phyloP scores from a whole-genome alignment of 805 yeast genomes.

The Jamesozyma hellenica region DNA sequence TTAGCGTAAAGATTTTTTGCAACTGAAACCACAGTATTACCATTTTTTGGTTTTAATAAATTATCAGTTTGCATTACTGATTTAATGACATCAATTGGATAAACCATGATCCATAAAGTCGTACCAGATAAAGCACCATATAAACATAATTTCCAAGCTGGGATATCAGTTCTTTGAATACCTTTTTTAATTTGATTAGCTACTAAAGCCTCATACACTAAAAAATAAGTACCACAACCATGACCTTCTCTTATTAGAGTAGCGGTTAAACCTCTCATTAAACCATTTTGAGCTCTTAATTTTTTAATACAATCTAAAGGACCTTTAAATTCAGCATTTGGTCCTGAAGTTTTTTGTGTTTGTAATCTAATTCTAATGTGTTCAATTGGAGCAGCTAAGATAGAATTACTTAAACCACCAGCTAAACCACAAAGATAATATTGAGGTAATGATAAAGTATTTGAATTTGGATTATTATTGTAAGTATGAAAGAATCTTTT shows the following conservation, averaged over 20 bases:
- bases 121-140: slow-evolving; percentile 91
- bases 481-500: slow-evolving; percentile 57
- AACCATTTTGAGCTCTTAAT: slow-evolving; percentile 44
- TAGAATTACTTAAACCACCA: slow-evolving; percentile 89
- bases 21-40: slow-evolving; percentile 45
- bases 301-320: slow-evolving; percentile 35
- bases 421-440: slow-evolving; percentile 80
- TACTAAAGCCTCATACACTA: slow-evolving; percentile 82
- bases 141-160: slow-evolving; percentile 76
- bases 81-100: slow-evolving; percentile 87
- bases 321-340: slow-evolving; percentile 46
- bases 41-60: slow-evolving; percentile 40
- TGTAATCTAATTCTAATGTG: slow-evolving; percentile 89
- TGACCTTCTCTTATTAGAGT: slow-evolving; percentile 76
- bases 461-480: slow-evolving; percentile 29
- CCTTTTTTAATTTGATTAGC: slow-evolving; percentile 37
- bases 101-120: slow-evolving; percentile 70
- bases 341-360: slow-evolving; percentile 39
- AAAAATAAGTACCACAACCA: slow-evolving; percentile 82
- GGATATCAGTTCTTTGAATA: slow-evolving; percentile 54
- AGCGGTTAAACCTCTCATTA: slow-evolving; percentile 75
- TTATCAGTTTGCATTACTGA: slow-evolving; percentile 61
- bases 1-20: slow-evolving; percentile 43
- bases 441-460: slow-evolving; percentile 39
- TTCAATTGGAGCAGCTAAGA: slow-evolving; percentile 88